Base-by-base conservation (phyloP, 2,329 filamentous ascomycete genomes). In the Exophiala xenobiotica region DNA sequence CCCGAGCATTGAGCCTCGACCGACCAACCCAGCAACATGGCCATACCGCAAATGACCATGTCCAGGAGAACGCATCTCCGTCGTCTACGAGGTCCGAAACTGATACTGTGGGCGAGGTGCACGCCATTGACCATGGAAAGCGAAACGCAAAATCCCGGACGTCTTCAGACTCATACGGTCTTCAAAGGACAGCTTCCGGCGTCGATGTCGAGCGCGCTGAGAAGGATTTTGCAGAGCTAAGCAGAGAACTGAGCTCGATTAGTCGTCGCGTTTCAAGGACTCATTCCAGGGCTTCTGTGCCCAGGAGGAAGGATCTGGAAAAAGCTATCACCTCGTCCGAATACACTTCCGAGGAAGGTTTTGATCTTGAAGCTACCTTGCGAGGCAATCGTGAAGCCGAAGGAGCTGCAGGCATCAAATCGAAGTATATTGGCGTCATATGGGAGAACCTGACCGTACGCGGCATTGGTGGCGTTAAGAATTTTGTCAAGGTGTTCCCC, bases 391-490 rank as follows among this genome's bases (percentile, higher is more conserved):
- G 86, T 50, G 80, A 78, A 39, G 85, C 88, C 6, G 87, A 90
- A 64, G 78, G 80, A 54, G 82, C 86, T 56, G 87, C 87, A 4
- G 90, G 90, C 1, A 95, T 95, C 68, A 85, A 83, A 54, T 78
- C 83, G 4, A 95, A 95, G 74, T 83, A 86, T 61, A 86, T 90
- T 53, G 87, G 74, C 72, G 87, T 90, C 0, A 80, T 87, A 56
- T 95, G 88, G 88, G 82, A 93, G 47, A 77, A 79, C 14, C 71
- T 95, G 42, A 88, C 86, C 0, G 88, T 93, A 31, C 83, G 81
- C 65, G 89, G 89, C 11, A 80, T 85, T 57, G 86, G 87, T 19
- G 87, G 88, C 24, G 78, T 81, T 46, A 83, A 85, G 61, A 91
- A 90, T 66, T 87, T 82, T 56, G 77, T 80, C 58, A 78, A 78